These are phyloP conservation scores for Salvia splendens DNA, from an alignment of 257 asterid genomes.

Conservation along the genomic window DNA sequence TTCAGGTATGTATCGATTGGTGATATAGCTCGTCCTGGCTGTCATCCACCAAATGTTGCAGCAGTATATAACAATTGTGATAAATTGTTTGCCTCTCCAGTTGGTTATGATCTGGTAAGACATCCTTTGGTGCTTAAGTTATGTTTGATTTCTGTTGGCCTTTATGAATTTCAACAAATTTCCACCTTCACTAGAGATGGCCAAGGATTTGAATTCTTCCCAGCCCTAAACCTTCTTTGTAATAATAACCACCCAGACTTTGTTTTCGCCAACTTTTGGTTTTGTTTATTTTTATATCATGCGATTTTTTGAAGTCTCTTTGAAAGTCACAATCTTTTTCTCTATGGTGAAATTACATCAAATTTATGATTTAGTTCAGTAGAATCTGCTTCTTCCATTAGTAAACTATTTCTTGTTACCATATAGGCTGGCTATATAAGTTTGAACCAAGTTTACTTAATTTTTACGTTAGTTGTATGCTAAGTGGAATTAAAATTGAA, in stretches of 20 bases:
- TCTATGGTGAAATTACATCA: too few species aligned
- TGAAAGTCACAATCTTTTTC: too few species aligned
- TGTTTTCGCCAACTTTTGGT: too few species aligned
- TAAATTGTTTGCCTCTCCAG: constrained; percentile 57
- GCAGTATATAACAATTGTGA: constrained; percentile 66
- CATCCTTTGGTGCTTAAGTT: constrained; percentile 16
- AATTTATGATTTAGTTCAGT: too few species aligned
- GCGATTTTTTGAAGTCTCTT: too few species aligned
- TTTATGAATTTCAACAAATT: background rate
- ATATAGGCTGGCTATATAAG: background rate
- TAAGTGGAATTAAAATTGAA: background rate
- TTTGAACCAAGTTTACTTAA: background rate
- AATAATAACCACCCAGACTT: too few species aligned
- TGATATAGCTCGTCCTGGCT: constrained; percentile 79
- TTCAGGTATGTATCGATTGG: constrained; percentile 84
- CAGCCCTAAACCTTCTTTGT: background rate
- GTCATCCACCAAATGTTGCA: constrained; percentile 89
- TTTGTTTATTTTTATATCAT: too few species aligned
- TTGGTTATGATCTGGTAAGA: constrained; percentile 91
- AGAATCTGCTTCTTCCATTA: too few species aligned
- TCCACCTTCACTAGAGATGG: too few species aligned
- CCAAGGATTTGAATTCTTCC: too few species aligned
- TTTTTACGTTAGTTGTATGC: background rate
- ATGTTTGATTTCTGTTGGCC: background rate
- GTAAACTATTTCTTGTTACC: background rate